Evolutionary conservation across 176 grass and related monocot genomes (phyloP), one percentile per base, ranked within the genome.

Genomic region (Rhynchospora pubera): DNA sequence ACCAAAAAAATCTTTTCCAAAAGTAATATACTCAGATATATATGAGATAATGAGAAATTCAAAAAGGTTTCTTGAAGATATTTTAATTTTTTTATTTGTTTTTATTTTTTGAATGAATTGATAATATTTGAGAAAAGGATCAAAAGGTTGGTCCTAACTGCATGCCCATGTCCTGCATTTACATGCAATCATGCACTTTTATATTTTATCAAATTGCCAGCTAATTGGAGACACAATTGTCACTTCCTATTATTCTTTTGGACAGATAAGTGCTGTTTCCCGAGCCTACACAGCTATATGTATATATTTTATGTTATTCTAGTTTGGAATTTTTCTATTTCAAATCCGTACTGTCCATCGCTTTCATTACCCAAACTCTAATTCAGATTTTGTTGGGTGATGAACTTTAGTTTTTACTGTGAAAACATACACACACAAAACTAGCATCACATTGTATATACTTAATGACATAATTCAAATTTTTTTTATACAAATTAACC

Each of bases 111-210:
- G n/a, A 52, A 52, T 75, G 46, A 53, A 75, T 75, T 26, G 70
- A 13, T 44, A 50, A 72, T 50, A 46, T 75, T 52, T 28, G 45
- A 24, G 70, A 52, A 46, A 75, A 18, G 65, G 32, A 73, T 75
- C 11, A 63, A 42, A 21, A 81, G 61, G 57, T 65, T 65, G 79
- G 60, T 34, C 39, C 57, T 47, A 81, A 81, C 79, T 61, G 79
- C 55, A 62, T 81, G 59, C 34, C 59, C 79, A 81, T 81, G 22
- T 65, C 79, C 79, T 81, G 79, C 79, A 79, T 79, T 79, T 81
- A 62, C 47, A 79, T 79, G 9, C 22, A 23, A 81, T 79, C 43
- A 79, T 42, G 28, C 52, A 42, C 10, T 42, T 0, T 28, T 59
- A 44, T 79, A 79, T 16, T 61, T 62, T 62, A 79, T 45, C 53